Base-by-base conservation (phyloP, 208 protist genomes). In the Leishmania tropica region DNA sequence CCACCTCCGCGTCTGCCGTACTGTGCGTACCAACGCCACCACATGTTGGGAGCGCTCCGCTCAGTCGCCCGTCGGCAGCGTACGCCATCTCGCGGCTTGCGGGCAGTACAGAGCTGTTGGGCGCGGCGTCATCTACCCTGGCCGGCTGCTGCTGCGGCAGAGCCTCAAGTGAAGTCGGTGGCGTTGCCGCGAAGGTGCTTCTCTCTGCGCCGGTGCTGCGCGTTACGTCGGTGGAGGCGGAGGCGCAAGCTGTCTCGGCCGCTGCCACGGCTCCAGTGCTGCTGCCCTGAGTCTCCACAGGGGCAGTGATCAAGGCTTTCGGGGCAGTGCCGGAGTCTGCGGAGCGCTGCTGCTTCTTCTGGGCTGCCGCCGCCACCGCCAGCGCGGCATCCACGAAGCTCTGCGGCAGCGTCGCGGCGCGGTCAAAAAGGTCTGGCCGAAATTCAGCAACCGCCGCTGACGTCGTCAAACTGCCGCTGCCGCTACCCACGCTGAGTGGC, bases 371-470 rank as follows among this genome's bases (percentile, higher is more conserved):
- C 3, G 75, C 71, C 35, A 77, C 82, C 21, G 84, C 83, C 19
- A 93, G 81, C 6, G 87, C 90, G n/a, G 90, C 90, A 51, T 87
- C 84, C 28, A 93, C 85, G 65, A 91, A 93, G 73, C 83, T 87
- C 42, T 88, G 68, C 54, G 87, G 90, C 58, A 93, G 79, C 58
- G 85, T 87, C 31, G 89, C 89, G 0, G 89, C 86, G 24, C 87
- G 73, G 51, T 85, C 85, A 53, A 93, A 76, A 48, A 93, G 56
- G 0, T 91, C 81, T 13, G 76, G 62, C 17, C 76, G 40, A 10
- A 58, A 64, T 48, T 72, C 67, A 17, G 2, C 75, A 11, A 48
- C 42, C 2, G n/a, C n/a, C 24, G 31, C 60, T 47, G 24, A 2
- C 51, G 64, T 64, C 48, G 8, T n/a, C 8, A 31, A 65, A 19